Evolutionary conservation across 495 filamentous ascomycete genomes (phyloP).

Genomic region (Penicillium cinerascens): DNA sequence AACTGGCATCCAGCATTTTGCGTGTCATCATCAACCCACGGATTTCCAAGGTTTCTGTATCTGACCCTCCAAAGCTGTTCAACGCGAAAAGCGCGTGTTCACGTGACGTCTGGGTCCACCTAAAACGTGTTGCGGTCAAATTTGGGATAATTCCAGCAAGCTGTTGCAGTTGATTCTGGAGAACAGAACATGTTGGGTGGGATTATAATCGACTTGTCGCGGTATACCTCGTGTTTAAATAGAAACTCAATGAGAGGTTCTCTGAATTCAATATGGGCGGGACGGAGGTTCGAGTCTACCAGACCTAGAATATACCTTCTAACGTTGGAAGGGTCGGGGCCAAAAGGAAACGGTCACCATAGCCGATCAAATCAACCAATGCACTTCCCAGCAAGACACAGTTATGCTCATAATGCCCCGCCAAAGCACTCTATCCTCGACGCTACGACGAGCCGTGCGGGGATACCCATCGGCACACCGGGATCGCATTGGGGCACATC

Average conservation of each 20-base stretch:
- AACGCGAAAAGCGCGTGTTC: slow-evolving; percentile 18
- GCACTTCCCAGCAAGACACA: neutral
- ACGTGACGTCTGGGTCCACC: neutral
- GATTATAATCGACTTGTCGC: too few relatives aligned
- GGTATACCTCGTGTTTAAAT: neutral
- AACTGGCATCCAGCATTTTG: slow-evolving; percentile 13
- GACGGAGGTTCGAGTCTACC: too few relatives aligned
- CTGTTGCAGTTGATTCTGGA: too few relatives aligned
- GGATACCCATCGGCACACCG: slow-evolving; percentile 11
- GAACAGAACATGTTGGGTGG: too few relatives aligned
- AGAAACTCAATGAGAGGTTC: neutral
- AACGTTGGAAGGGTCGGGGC: too few relatives aligned
- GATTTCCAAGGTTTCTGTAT: neutral
- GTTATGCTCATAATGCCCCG: neutral
- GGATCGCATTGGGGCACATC: neutral
- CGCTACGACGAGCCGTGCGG: neutral
- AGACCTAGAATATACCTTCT: too few relatives aligned
- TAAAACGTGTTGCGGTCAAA: neutral
- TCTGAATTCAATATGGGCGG: neutral
- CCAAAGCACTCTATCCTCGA: neutral
- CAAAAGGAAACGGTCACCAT: neutral
- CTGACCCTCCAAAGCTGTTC: neutral
- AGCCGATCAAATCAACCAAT: neutral
- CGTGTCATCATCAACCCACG: neutral
- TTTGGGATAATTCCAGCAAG: too few relatives aligned